Conservation (phyloP, 257 asterid species). For the Gentiana macrophylla region DNA sequence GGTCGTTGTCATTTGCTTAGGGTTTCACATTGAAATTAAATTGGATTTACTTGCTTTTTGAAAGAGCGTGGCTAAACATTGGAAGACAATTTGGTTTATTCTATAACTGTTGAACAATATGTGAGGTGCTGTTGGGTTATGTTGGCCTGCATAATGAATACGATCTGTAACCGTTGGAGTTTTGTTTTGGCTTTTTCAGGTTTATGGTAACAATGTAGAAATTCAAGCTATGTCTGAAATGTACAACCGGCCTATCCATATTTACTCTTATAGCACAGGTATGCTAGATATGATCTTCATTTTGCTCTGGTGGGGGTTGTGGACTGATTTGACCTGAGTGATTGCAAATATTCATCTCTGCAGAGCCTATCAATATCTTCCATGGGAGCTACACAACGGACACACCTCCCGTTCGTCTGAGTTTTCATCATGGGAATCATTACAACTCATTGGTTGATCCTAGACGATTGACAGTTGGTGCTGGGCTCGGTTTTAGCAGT, state of each 20-base stretch:
- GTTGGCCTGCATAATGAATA: too few species aligned
- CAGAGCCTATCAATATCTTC: conserved; percentile 91
- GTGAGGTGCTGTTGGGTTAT: too few species aligned
- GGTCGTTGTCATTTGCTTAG: too few species aligned
- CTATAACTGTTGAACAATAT: too few species aligned
- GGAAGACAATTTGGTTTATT: too few species aligned
- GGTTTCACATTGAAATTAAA: too few species aligned
- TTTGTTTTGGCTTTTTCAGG: conserved; percentile 28
- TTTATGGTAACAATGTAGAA: conserved; percentile 90
- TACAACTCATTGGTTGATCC: conserved; percentile 98
- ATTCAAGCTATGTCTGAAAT: conserved; percentile 92
- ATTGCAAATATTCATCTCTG: conserved; percentile 4
- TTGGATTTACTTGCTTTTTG: too few species aligned
- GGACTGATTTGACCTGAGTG: too few species aligned
- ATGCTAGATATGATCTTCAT: conserved; percentile 4
- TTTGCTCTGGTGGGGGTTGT: not conserved
- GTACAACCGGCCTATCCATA: conserved; percentile 97
- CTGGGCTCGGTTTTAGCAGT: conserved; percentile 89
- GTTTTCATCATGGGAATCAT: conserved; percentile 95
- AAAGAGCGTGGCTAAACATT: too few species aligned
- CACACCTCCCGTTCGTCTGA: conserved; percentile 79
- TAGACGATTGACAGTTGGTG: conserved; percentile 68
- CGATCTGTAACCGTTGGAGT: not conserved
- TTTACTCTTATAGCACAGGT: conserved; percentile 95
- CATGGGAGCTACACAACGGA: conserved; percentile 91